Conservation (phyloP, 805 yeast species). For the Tetrapisispora fleetii region DNA sequence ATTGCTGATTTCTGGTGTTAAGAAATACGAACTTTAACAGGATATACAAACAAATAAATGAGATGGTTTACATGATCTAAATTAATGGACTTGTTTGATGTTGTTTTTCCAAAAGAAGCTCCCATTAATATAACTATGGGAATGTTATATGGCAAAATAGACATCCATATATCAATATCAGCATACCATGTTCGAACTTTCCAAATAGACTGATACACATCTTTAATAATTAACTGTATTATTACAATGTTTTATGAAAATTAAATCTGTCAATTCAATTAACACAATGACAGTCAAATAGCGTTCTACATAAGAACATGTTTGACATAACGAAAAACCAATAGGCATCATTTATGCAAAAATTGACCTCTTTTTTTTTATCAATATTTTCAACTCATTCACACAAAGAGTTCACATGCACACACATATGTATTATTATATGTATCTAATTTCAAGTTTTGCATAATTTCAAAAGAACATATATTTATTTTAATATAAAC, state of each 20-base stretch:
- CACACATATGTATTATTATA: background rate
- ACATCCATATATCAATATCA: too few relatives aligned
- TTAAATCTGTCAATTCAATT: too few relatives aligned
- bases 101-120: background rate
- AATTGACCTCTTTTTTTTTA: too few relatives aligned
- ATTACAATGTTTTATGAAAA: too few relatives aligned
- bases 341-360: background rate
- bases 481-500: too few relatives aligned
- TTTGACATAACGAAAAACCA: background rate
- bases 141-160: too few relatives aligned
- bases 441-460: background rate
- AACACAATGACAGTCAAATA: too few relatives aligned
- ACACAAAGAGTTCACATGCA: background rate
- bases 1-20: constrained; percentile 26
- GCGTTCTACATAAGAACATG: background rate
- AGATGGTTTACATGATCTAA: too few relatives aligned
- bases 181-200: too few relatives aligned
- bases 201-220: background rate
- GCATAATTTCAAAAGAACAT: background rate
- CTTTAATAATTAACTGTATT: background rate
- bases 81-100: too few relatives aligned
- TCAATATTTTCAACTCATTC: background rate
- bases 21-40: background rate
- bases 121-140: background rate
- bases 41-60: too few relatives aligned